Conservation (phyloP, 163 green algal genomes). For the Chlamydomonas reinhardtii region DNA sequence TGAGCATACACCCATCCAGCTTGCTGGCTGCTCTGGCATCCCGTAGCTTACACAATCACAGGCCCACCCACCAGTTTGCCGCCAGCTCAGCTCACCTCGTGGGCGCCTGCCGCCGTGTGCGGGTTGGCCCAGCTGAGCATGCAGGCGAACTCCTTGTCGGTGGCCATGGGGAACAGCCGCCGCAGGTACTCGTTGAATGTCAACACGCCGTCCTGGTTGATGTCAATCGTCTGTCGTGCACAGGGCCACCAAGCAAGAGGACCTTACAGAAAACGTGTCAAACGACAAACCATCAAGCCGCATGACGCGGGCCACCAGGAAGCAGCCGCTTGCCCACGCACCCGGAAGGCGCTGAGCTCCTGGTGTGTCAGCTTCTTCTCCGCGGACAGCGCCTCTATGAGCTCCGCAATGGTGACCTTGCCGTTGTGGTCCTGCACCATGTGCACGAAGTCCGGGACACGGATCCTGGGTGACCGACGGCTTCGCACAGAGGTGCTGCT, state of each 20-base stretch:
- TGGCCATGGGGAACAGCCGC: conserved; percentile 26
- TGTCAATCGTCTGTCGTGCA: conserved; percentile 17
- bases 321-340: no score
- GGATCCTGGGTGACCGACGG: no score
- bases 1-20: no score
- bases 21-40: no score
- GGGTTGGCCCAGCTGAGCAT: conserved; percentile 27
- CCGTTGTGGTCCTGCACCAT: conserved; percentile 31
- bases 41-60: no score
- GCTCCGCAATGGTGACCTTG: conserved; percentile 11
- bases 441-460: no score
- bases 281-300: no score
- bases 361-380: not conserved
- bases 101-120: not conserved
- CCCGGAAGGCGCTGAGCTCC: conserved; percentile 17
- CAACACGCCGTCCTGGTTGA: conserved; percentile 25
- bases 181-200: conserved; percentile 45
- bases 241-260: not conserved
- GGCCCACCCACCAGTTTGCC: no score
- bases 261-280: no score
- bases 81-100: no score
- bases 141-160: not conserved
- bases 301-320: no score
- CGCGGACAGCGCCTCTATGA: not conserved
- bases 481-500: no score